Conservation (phyloP, 331 rosid genomes). For the Arachis monticola region DNA sequence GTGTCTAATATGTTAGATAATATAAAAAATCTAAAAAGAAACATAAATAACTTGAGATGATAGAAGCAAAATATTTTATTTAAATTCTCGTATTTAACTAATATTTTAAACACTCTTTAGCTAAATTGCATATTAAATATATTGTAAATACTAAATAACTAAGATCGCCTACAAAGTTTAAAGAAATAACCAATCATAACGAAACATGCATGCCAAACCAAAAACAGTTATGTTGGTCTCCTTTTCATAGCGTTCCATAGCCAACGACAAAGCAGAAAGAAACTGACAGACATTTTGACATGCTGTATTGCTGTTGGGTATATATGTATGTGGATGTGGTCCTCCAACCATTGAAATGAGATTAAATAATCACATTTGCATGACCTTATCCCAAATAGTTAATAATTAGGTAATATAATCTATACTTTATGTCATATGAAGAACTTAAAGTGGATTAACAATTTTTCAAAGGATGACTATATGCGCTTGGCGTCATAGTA, state of each 20-base stretch:
- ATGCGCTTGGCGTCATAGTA: slow-evolving; percentile 20
- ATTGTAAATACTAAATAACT: no score
- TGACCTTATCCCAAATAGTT: slow-evolving; percentile 14
- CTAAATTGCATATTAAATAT: no score
- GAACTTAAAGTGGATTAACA: slow-evolving; percentile 5
- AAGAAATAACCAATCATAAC: background rate
- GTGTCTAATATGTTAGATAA: no score
- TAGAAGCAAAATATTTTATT: no score
- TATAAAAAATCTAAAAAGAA: no score
- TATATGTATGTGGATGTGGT: slow-evolving; percentile 16
- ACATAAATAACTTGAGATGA: no score
- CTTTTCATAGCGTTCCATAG: slow-evolving; percentile 3
- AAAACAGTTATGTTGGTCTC: slow-evolving; percentile 17
- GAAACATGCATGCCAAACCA: slow-evolving; percentile 27
- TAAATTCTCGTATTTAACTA: no score
- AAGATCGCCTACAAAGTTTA: no score
- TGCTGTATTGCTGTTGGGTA: background rate
- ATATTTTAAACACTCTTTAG: no score
- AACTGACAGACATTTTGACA: background rate
- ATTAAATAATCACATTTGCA: background rate
- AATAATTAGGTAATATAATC: slow-evolving; percentile 1
- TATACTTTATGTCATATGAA: slow-evolving; percentile 2
- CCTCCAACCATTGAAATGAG: background rate
- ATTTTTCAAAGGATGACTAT: background rate
- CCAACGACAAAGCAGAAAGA: slow-evolving; percentile 28